phyloP scores from a whole-genome alignment of 495 filamentous ascomycete genomes.

The Echria macrotheca region DNA sequence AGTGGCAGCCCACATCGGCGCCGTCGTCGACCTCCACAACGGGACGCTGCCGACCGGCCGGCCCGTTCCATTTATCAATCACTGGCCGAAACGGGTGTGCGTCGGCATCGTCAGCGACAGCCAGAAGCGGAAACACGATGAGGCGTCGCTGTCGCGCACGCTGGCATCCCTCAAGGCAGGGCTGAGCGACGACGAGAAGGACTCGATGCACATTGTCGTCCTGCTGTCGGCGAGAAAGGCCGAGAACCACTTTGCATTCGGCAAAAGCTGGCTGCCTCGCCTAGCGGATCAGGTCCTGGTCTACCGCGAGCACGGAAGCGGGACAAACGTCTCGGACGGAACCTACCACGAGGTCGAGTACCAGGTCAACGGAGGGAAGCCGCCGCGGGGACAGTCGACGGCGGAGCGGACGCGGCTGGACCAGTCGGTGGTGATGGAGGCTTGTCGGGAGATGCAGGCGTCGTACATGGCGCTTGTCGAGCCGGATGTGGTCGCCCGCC shows the following conservation, averaged over 20 bases:
- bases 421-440: background rate
- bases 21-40: background rate
- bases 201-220: slow-evolving; percentile 42
- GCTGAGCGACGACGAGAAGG: slow-evolving; percentile 42
- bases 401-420: background rate
- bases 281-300: slow-evolving; percentile 43
- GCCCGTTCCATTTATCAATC: background rate
- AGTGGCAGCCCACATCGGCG: too few relatives aligned
- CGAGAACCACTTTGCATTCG: slow-evolving; percentile 42
- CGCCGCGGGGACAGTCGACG: background rate
- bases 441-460: background rate
- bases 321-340: slow-evolving; percentile 2
- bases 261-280: slow-evolving; percentile 43
- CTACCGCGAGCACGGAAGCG: slow-evolving; percentile 28
- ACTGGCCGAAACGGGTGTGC: slow-evolving; percentile 4
- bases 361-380: background rate
- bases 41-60: background rate
- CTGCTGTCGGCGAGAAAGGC: slow-evolving; percentile 48
- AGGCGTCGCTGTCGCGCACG: slow-evolving; percentile 42
- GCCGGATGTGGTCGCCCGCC: background rate
- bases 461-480: background rate
- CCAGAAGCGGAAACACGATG: background rate
- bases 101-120: slow-evolving; percentile 1
- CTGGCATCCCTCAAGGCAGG: slow-evolving; percentile 49
- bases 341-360: background rate